These are phyloP conservation scores for Hortiboletus campestris DNA, from an alignment of 768 basidiomycete genomes.

Conservation along the genomic window DNA sequence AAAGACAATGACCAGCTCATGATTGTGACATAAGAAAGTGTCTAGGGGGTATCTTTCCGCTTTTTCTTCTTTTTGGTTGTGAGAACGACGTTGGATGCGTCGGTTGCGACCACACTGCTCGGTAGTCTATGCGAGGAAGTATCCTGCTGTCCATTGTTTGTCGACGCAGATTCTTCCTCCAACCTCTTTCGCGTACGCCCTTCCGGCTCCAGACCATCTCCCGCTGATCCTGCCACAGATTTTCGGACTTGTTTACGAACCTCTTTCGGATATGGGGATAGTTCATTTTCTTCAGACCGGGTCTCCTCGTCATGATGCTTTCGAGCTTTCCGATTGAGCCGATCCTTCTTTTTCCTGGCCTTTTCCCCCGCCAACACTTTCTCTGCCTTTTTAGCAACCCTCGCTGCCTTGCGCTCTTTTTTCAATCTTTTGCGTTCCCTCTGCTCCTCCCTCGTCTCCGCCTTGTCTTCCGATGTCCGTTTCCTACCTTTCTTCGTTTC, in stretches of 20 bases:
- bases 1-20: slow-evolving; percentile 9
- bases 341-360: neutral
- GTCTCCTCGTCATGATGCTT: neutral
- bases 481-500: slow-evolving; percentile 4
- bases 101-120: neutral
- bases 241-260: slow-evolving; percentile 8
- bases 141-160: slow-evolving; percentile 3
- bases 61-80: slow-evolving; percentile 21
- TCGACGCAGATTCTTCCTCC: neutral
- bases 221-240: slow-evolving; percentile 5
- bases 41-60: slow-evolving; percentile 19
- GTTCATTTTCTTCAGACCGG: neutral
- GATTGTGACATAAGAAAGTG: neutral
- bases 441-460: slow-evolving; percentile 18
- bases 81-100: neutral
- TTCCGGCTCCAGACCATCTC: neutral
- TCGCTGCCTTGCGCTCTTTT: slow-evolving; percentile 21
- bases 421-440: slow-evolving; percentile 25
- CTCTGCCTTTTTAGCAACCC: slow-evolving; percentile 10
- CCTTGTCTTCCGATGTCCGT: slow-evolving; percentile 3
- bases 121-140: neutral
- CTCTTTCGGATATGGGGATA: slow-evolving; percentile 1
- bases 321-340: neutral
- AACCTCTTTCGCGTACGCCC: neutral
- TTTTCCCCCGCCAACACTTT: slow-evolving; percentile 1